A percentile compares a stretch with the other conserved stretches of the same genome.
Conservation (phyloP, 192 early-diverging fungal genomes). For the Coemansia sp. region DNA sequence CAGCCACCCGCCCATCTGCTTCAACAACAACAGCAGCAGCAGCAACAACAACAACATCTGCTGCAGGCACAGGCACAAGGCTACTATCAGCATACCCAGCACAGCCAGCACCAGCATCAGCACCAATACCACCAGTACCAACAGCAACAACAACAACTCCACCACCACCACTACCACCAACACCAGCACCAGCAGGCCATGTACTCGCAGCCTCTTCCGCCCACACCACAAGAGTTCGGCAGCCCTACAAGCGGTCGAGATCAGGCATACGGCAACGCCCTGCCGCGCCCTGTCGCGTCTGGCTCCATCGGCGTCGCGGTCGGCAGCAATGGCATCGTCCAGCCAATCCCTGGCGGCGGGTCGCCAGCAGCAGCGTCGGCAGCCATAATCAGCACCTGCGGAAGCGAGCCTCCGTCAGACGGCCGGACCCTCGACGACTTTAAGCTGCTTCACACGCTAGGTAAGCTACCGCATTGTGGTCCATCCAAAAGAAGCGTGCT, state of each 20-base stretch:
- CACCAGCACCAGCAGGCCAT: conserved; percentile 5
- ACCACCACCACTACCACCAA: not conserved
- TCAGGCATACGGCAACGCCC: not conserved
- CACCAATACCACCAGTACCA: conserved; percentile 4
- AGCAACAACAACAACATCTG: no score
- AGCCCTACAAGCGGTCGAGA: conserved; percentile 6
- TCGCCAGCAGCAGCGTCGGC: not conserved
- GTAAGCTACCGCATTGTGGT: conserved; percentile 18
- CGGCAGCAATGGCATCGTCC: conserved; percentile 2
- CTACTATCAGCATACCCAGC: conserved; percentile 8
- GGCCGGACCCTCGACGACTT: conserved; percentile 48
- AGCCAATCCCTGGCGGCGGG: conserved; percentile 4
- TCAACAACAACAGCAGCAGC: no score
- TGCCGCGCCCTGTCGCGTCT: not conserved
- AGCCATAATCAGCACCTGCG: conserved; percentile 11
- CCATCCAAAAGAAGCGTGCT: not conserved
- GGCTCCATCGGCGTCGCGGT: conserved; percentile 2
- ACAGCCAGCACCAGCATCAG: conserved; percentile 1
- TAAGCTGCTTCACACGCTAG: conserved; percentile 50
- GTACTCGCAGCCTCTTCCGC: conserved; percentile 11
- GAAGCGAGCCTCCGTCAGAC: conserved; percentile 19
- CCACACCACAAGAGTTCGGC: conserved; percentile 12
- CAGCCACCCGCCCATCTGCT: no score
- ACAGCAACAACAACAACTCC: conserved; percentile 9
- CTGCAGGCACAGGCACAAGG: conserved; percentile 2